Evolutionary conservation across 1,284 basidiomycete species (phyloP).

Genomic region (Exobasidium rhododendri): DNA sequence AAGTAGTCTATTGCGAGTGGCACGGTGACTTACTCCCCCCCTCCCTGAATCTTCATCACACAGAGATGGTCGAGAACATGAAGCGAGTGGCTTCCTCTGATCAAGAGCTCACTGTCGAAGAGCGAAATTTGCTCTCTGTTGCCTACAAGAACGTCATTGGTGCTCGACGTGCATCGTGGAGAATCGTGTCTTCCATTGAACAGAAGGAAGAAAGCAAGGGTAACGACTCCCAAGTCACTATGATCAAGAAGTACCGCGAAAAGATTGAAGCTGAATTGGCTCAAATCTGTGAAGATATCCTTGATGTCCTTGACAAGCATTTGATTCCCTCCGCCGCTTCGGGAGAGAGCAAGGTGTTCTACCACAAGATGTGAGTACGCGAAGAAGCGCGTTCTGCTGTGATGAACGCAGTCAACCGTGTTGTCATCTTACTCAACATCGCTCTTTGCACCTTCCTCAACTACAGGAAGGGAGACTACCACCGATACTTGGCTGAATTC

Average conservation of each 20-base stretch:
- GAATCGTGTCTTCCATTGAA: constrained; percentile 98
- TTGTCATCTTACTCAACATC: neutral
- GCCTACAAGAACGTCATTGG: constrained; percentile 99
- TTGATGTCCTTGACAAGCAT: constrained; percentile 97
- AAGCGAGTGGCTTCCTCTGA: constrained; percentile 55
- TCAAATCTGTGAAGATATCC: constrained; percentile 99
- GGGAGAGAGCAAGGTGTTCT: constrained; percentile 99
- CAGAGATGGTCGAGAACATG: constrained; percentile 56
- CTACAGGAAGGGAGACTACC: constrained; percentile 98
- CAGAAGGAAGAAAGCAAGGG: constrained; percentile 99
- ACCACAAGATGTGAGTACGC: constrained; percentile 95
- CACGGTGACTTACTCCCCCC: neutral
- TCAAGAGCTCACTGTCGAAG: constrained; percentile 88
- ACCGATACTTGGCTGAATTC: constrained; percentile 99
- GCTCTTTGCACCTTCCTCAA: neutral
- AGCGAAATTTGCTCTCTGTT: constrained; percentile 96
- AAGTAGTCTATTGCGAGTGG: too few relatives aligned
- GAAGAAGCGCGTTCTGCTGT: neutral
- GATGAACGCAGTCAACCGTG: neutral
- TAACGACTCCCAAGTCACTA: constrained; percentile 92
- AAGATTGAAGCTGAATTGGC: constrained; percentile 98
- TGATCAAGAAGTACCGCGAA: constrained; percentile 95
- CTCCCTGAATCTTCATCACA: neutral
- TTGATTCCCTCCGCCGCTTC: constrained; percentile 96
- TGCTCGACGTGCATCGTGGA: constrained; percentile 97